Base-by-base conservation (phyloP, 306 rosid genomes). In the Cucurbita moschata region DNA sequence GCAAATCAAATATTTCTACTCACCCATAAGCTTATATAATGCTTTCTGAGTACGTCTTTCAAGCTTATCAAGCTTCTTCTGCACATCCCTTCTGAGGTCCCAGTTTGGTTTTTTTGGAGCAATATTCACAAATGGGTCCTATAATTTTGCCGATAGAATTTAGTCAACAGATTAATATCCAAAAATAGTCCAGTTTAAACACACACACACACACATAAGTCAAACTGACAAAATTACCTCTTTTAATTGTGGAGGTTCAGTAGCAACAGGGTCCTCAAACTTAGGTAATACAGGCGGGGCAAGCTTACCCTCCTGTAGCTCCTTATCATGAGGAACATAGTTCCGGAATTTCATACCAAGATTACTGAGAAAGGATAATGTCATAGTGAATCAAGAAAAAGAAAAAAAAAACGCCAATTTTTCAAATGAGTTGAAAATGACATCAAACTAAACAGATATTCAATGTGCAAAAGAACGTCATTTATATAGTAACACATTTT, bases 31-130 rank as follows among this genome's bases (percentile, higher is more conserved):
- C 77, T 86, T 86, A 77, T 72, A 88, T 42, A 94, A 72, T 76
- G 97, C 96, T 81, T 91, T 94, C 76, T 87, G 97, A 63, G 99
- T 89, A 61, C 90, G 85, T 71, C 80, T 89, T 77, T 89, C 99
- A n/a, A 94, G 92, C 86, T 89, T 91, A 82, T 94, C 97, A 42
- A 94, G 87, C 88, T 88, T 94, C 88, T 89, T 94, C 87, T 94
- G 97, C 79, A 94, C 99, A 46, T 91, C 99, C 83, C 97, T 87
- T 19, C 95, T 70, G 18, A 94, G 82, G 72, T 94, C 99, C 99
- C 99, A 94, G 66, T 94, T 94, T 37, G 99, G 99, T 75, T 94
- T 94, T 80, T 94, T 94, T 12, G 99, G 97, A 78, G 99, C 97
- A 79, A 94, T 94, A 76, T 87, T 94, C 66, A 94, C 88, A 67